Evolutionary conservation across 2,329 filamentous ascomycete genomes (phyloP).

Genomic region (Ascosphaera apis): DNA sequence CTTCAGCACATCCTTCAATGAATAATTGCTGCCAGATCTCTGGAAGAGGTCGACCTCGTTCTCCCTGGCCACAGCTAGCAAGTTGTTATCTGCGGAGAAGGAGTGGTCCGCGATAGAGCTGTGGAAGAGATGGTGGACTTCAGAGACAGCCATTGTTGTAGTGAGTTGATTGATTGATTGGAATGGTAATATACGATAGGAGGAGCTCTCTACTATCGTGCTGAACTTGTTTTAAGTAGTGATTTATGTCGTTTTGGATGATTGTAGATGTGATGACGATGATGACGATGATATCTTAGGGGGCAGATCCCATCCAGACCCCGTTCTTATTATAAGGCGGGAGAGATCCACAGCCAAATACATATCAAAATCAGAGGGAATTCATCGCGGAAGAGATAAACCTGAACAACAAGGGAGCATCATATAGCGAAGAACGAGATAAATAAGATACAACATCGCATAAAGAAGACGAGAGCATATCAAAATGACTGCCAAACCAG

Average conservation of each 20-base stretch:
- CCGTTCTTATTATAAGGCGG: too few species aligned
- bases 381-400: too few species aligned
- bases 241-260: conserved; percentile 2
- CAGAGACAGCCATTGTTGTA: conserved; percentile 50
- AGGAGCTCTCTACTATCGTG: conserved; percentile 96
- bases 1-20: conserved; percentile 74
- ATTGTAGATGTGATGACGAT: not conserved
- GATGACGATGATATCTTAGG: not conserved
- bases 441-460: too few species aligned
- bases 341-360: too few species aligned
- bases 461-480: too few species aligned
- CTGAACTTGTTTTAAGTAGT: not conserved
- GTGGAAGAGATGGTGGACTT: conserved; percentile 95
- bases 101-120: conserved; percentile 92
- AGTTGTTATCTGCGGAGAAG: conserved; percentile 78
- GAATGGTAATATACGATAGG: conserved; percentile 39
- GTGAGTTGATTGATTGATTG: not conserved
- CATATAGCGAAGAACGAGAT: too few species aligned
- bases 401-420: too few species aligned
- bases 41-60: conserved; percentile 75
- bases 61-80: conserved; percentile 76
- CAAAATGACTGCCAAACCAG: conserved; percentile 17
- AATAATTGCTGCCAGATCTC: conserved; percentile 48
- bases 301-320: too few species aligned
- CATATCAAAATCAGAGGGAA: too few species aligned